A percentile compares a stretch with the other conserved stretches of the same genome.
Evolutionary conservation across 352 stramenopile species (phyloP).

Genomic region (Globisporangium lucens): DNA sequence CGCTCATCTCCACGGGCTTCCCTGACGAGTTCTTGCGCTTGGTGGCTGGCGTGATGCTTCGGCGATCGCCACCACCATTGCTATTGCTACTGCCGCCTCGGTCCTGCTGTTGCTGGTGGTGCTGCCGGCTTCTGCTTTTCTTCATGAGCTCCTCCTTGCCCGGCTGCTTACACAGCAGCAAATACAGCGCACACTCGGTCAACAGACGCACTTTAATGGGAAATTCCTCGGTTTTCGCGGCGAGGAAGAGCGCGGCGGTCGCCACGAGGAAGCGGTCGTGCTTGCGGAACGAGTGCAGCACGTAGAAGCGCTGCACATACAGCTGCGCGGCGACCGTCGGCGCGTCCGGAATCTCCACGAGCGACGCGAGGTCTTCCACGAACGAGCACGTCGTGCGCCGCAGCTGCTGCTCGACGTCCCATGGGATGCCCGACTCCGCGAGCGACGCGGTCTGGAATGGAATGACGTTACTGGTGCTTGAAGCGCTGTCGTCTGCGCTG

Average conservation of each 20-base stretch:
- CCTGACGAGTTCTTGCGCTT: conserved; percentile 24
- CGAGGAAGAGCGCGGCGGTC: conserved; percentile 72
- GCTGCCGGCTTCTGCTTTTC: conserved; percentile 13
- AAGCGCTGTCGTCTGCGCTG: conserved; percentile 2
- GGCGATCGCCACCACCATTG: not conserved
- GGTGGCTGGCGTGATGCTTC: not conserved
- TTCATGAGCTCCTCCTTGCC: conserved; percentile 15
- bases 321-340: conserved; percentile 56
- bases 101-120: not conserved
- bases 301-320: conserved; percentile 77
- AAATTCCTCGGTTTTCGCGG: conserved; percentile 75
- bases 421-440: conserved; percentile 40
- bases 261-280: conserved; percentile 81
- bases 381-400: conserved; percentile 64
- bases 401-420: conserved; percentile 57
- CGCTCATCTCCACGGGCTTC: conserved; percentile 45
- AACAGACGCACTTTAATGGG: conserved; percentile 73
- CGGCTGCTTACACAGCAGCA: conserved; percentile 50
- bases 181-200: conserved; percentile 69
- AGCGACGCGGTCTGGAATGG: conserved; percentile 50
- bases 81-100: not conserved
- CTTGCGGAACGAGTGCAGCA: conserved; percentile 69
- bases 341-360: conserved; percentile 60
- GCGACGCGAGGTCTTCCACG: conserved; percentile 57
- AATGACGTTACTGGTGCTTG: not conserved